Percentiles rank a stretch among this genome's conserved stretches.
Conservation (phyloP, 768 basidiomycete genomes). For the Russula brevipes region DNA sequence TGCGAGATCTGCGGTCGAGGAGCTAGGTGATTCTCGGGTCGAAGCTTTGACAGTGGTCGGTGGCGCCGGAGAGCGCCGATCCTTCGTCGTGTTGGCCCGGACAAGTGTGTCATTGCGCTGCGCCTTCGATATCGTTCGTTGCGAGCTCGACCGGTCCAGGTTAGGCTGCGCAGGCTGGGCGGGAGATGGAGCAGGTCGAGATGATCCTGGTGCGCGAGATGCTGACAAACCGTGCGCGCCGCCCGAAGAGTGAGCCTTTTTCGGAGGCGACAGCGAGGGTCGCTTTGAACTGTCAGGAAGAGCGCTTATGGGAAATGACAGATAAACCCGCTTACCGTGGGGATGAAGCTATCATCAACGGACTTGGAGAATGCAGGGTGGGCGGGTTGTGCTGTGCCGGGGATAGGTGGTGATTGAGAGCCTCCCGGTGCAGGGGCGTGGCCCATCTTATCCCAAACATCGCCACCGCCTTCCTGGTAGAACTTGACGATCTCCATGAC, state of each 20-base stretch:
- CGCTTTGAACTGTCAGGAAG: conserved; percentile 30
- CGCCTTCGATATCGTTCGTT: conserved; percentile 54
- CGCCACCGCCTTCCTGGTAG: conserved; percentile 83
- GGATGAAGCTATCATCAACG: conserved; percentile 49
- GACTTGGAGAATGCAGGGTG: conserved; percentile 31
- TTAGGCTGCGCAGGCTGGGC: conserved; percentile 57
- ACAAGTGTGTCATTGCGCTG: conserved; percentile 38
- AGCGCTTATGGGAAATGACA: conserved; percentile 7
- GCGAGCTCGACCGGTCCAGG: conserved; percentile 85
- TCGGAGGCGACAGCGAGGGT: conserved; percentile 39
- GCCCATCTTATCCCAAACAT: conserved; percentile 84
- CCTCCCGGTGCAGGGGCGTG: conserved; percentile 28
- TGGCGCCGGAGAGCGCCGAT: conserved; percentile 44
- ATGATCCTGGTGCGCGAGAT: conserved; percentile 46
- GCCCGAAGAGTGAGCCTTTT: conserved; percentile 35
- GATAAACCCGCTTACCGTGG: conserved; percentile 44
- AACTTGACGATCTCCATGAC: conserved; percentile 99
- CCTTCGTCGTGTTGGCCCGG: conserved; percentile 65
- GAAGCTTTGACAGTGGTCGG: conserved; percentile 26
- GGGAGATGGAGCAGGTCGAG: conserved; percentile 74
- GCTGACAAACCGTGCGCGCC: conserved; percentile 13
- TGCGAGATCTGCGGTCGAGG: conserved; percentile 20
- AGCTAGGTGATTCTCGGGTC: conserved; percentile 14
- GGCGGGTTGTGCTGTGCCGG: conserved; percentile 14
- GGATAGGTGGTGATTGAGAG: conserved; percentile 24